Evolutionary conservation across 441 rosid species (phyloP).

Genomic region (Biscutella laevigata): DNA sequence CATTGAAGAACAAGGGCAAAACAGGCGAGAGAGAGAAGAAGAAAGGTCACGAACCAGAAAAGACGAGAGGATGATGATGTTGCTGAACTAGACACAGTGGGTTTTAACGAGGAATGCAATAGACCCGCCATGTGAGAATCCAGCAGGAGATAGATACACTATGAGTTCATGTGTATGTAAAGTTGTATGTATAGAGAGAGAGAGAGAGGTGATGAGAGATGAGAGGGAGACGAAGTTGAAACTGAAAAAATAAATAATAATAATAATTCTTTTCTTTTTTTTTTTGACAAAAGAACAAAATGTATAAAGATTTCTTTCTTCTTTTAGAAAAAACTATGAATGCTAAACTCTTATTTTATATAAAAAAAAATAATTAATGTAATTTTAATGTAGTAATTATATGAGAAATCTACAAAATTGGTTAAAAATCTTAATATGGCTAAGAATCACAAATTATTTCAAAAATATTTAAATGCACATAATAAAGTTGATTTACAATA

Average conservation of each 20-base stretch:
- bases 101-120: slow-evolving; percentile 25
- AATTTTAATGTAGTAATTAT: no score
- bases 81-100: slow-evolving; percentile 17
- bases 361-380: no score
- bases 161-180: not conserved
- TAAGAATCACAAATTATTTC: no score
- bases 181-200: not conserved
- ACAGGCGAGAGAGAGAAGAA: slow-evolving; percentile 63
- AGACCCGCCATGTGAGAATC: slow-evolving; percentile 54
- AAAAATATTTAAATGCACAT: no score
- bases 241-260: slow-evolving; percentile 21
- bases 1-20: slow-evolving; percentile 82
- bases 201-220: not conserved
- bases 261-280: no score
- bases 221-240: slow-evolving; percentile 27
- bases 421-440: no score
- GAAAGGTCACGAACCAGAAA: slow-evolving; percentile 47
- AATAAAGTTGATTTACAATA: no score
- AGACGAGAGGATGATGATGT: slow-evolving; percentile 45
- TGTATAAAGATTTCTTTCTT: no score
- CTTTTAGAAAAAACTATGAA: no score
- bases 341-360: no score
- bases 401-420: no score
- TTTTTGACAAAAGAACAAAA: no score
- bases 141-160: not conserved